Evolutionary conservation across 768 basidiomycete genomes (phyloP).

Genomic region (Lepiota venenata): DNA sequence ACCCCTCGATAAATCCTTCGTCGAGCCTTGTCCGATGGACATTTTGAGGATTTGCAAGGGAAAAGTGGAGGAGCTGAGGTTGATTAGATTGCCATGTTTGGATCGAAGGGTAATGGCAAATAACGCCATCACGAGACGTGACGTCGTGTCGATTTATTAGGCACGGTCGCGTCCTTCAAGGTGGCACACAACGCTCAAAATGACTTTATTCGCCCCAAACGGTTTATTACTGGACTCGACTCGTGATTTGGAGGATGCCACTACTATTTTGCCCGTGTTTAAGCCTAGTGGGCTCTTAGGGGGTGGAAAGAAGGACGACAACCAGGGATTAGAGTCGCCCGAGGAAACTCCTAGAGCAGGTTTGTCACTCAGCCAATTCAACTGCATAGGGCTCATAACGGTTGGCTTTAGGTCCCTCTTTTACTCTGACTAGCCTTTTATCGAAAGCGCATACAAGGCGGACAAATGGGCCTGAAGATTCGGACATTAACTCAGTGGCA

Average conservation of each 20-base stretch:
- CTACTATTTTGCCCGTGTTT: neutral
- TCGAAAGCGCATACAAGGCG: too few species aligned
- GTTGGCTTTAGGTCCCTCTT: neutral
- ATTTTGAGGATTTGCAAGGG: conserved; percentile 2
- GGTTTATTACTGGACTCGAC: conserved; percentile 25
- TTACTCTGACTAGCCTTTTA: too few species aligned
- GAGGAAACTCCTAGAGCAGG: neutral
- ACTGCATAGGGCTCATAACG: neutral
- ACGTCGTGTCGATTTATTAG: conserved; percentile 4
- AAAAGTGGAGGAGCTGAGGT: neutral
- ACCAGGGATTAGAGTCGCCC: neutral
- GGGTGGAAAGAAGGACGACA: neutral
- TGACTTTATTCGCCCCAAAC: conserved; percentile 22
- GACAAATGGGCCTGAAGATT: too few species aligned
- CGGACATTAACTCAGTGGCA: too few species aligned
- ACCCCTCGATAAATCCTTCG: conserved; percentile 24
- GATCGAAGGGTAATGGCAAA: neutral
- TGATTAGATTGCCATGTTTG: conserved; percentile 9
- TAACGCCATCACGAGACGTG: conserved; percentile 13
- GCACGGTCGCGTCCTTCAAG: too few species aligned
- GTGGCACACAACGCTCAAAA: too few species aligned
- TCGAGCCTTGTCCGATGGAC: conserved; percentile 17
- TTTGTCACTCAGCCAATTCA: neutral
- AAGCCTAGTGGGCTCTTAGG: conserved; percentile 1
- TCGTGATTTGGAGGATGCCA: neutral